Conservation (phyloP, 148 eudicot species). For the Vaccinium corymbosum region DNA sequence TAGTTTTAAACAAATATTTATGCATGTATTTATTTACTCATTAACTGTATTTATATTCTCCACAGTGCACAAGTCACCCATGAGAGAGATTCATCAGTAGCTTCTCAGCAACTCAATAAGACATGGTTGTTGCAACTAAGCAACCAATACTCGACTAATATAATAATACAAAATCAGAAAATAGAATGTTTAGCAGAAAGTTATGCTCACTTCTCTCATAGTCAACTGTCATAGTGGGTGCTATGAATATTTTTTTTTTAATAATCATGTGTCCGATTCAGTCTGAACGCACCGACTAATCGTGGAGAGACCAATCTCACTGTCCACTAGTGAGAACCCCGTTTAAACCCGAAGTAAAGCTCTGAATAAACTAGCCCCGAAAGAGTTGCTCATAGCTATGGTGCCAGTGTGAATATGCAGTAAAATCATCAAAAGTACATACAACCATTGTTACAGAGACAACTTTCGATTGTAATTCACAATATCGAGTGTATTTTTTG, state of each 20-base stretch:
- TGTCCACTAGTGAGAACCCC: not conserved
- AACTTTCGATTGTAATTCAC: not conserved
- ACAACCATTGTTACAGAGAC: not conserved
- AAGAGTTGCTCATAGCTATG: too few relatives aligned
- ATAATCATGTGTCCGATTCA: not conserved
- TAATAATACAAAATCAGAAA: not conserved
- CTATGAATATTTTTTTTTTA: not conserved
- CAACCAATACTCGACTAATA: slow-evolving; percentile 10
- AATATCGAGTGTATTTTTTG: not conserved
- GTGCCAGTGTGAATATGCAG: not conserved
- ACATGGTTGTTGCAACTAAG: slow-evolving; percentile 30
- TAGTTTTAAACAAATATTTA: not conserved
- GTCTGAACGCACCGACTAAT: not conserved
- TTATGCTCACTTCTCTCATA: not conserved
- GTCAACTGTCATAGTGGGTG: not conserved
- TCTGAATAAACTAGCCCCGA: too few relatives aligned
- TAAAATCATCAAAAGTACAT: not conserved
- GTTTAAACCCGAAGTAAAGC: not conserved
- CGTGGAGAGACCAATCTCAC: too few relatives aligned
- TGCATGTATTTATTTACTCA: not conserved
- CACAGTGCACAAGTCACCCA: not conserved
- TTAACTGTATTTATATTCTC: not conserved
- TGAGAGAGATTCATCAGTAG: slow-evolving; percentile 8
- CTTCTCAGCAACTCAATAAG: slow-evolving; percentile 22
- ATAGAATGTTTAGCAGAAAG: slow-evolving; percentile 11